phyloP scores from a whole-genome alignment of 208 protist species.

The Blastocrithidia nonstop region DNA sequence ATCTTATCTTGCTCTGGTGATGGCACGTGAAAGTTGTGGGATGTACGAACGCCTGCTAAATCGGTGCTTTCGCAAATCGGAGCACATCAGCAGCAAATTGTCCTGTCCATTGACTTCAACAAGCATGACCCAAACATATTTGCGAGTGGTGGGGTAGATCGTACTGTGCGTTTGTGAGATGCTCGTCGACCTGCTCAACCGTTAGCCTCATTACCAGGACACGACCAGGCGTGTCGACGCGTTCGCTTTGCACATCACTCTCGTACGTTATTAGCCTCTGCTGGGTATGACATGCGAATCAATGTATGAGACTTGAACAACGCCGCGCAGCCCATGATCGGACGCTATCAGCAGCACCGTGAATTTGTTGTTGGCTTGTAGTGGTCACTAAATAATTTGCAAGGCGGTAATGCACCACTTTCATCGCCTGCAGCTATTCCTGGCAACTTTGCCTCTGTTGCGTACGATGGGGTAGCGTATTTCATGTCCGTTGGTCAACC shows the following conservation, averaged over 20 bases:
- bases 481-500: conserved; percentile 46
- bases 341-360: conserved; percentile 74
- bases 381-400: conserved; percentile 70
- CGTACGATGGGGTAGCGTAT: conserved; percentile 62
- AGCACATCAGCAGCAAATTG: conserved; percentile 72
- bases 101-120: conserved; percentile 85
- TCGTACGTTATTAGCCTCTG: conserved; percentile 52
- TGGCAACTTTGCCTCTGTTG: conserved; percentile 37
- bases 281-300: conserved; percentile 81
- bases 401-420: no score
- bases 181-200: conserved; percentile 53
- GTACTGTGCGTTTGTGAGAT: conserved; percentile 77
- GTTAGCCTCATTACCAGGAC: conserved; percentile 59
- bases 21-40: conserved; percentile 86
- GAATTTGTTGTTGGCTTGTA: conserved; percentile 84
- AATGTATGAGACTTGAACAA: conserved; percentile 77
- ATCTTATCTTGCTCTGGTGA: conserved; percentile 83
- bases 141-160: conserved; percentile 73
- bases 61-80: conserved; percentile 65
- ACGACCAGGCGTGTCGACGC: conserved; percentile 77
- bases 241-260: conserved; percentile 70
- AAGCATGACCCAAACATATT: conserved; percentile 82
- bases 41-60: conserved; percentile 38
- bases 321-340: conserved; percentile 57
- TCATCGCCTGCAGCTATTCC: conserved; percentile 31